Evolutionary conservation across 164 flowering plant genomes (phyloP), one percentile per base, ranked within the genome.

Genomic region (Tetrastigma voinierianum): DNA sequence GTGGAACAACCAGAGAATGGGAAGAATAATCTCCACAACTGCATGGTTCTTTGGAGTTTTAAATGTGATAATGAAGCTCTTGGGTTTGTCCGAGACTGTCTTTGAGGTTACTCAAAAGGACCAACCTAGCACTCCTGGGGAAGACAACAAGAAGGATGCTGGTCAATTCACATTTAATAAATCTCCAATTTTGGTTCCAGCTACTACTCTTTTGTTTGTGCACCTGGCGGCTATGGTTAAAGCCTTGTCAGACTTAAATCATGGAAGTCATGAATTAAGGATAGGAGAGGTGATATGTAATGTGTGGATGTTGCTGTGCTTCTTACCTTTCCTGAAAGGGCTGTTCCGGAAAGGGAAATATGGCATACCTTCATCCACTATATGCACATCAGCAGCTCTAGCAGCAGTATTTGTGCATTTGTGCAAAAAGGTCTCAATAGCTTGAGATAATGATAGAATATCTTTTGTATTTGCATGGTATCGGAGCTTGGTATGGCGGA

Each of bases 1-100:
- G 89, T 90, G 87, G 88, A 82, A 81, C 68, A 70, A 65, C 62
- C 77, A 78, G 16, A 71, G 78, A 58, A 81, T 81, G 78, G 9
- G 3, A 6, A 74, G 83, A 71, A 76, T 87, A 20, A 58, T 0
- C 11, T 17, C 82, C 1, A 19, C 63, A 2, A 75, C 72, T 6
- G 76, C 87, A 15, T 78, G 83, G 76, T 58, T 82, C 1, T 82
- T 84, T 47, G 85, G 86, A 1, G 2, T 77, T 20, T 3, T 78
- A 1, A 64, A 65, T 24, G 76, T 69, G 1, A 1, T 73, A 1
- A 66, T 76, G 1, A 86, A 90, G 75, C 69, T 82, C 4, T n/a
- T 83, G 15, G 76, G 86, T 2, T 4, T 86, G 21, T 78, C 86
- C 0, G 80, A 84, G 21, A 77, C 82, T 1, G 66, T 70, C 0